A percentile compares a stretch with the other conserved stretches of the same genome.
These are phyloP conservation scores for Fraxinus floribunda DNA, from an alignment of 305 asterid species.

Conservation along the genomic window DNA sequence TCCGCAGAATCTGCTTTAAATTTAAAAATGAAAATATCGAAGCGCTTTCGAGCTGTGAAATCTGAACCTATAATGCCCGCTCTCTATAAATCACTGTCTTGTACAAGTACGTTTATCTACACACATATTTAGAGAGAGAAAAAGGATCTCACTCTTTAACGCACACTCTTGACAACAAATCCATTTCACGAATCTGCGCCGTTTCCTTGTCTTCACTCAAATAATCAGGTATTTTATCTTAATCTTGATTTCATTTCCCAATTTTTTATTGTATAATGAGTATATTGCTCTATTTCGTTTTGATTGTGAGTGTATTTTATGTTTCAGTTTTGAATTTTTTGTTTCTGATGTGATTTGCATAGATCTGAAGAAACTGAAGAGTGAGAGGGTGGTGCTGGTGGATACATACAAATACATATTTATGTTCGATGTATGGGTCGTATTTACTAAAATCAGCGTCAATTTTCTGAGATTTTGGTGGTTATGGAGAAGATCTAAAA, in stretches of 20 bases:
- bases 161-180: neutral
- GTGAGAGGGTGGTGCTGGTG: constrained; percentile 38
- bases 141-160: neutral
- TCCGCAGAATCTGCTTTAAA: constrained; percentile 31
- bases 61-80: constrained; percentile 17
- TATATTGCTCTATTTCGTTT: neutral
- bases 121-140: constrained; percentile 13
- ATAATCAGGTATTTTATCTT: constrained; percentile 22
- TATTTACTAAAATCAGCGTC: constrained; percentile 23
- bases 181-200: neutral
- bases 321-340: neutral
- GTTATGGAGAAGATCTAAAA: constrained; percentile 68
- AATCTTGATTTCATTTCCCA: neutral
- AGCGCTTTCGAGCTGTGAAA: constrained; percentile 10
- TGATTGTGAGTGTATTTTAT: neutral
- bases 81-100: constrained; percentile 12
- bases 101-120: neutral
- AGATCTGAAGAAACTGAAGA: constrained; percentile 79
- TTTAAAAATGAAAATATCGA: constrained; percentile 7
- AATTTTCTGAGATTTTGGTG: constrained; percentile 53
- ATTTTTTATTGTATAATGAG: neutral
- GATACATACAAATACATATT: constrained; percentile 18
- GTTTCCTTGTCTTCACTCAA: constrained; percentile 13
- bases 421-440: constrained; percentile 42
- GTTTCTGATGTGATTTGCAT: constrained; percentile 28